Base-by-base conservation (phyloP, 495 filamentous ascomycete species). In the Neurospora hispaniola region DNA sequence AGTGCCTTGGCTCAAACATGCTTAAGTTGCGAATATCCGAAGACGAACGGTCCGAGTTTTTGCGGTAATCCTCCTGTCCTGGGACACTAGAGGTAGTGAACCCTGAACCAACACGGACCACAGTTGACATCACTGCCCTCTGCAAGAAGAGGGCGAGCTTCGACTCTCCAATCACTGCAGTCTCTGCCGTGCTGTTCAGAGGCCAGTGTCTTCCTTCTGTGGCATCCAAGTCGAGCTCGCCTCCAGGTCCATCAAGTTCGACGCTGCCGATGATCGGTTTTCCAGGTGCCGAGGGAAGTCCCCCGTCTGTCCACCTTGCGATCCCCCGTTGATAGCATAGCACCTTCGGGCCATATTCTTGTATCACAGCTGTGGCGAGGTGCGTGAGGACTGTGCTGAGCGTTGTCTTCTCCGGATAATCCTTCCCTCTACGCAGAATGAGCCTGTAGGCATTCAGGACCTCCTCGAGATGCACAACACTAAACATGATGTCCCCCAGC, bases 331-430 rank as follows among this genome's bases (percentile, higher is more conserved):
- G 72, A 43, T 46, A 70, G 43, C 54, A 70, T 16, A 75, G 40
- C 2, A 74, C 46, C 20, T 74, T 42, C 5, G 70, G 74, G 4
- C 74, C 74, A 14, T 70, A 43, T 4, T 71, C 20, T 46, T 71
- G 40, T 10, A 75, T 42, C 2, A 75, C 16, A 4, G 35, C 40
- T 81, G 91, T 90, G 76, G 88, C 91, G 41, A 89, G 80, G 1
- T 80, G 82, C 71, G 81, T 88, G 73, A 92, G 86, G 82, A 92
- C 85, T 66, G 87, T 87, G 72, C 79, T 76, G n/a, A 75, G 5
- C 7, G 69, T 74, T 31, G 31, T 70, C 59, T 69, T 46, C 31
- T 73, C 68, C 11, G 71, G 54, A 41, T 78, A 79, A 42, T 76
- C 69, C 2, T 41, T 27, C 11, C 6, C 71, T 18, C 43, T 23